phyloP scores from a whole-genome alignment of 805 yeast species.

The Saccharomycopsis capsularis region DNA sequence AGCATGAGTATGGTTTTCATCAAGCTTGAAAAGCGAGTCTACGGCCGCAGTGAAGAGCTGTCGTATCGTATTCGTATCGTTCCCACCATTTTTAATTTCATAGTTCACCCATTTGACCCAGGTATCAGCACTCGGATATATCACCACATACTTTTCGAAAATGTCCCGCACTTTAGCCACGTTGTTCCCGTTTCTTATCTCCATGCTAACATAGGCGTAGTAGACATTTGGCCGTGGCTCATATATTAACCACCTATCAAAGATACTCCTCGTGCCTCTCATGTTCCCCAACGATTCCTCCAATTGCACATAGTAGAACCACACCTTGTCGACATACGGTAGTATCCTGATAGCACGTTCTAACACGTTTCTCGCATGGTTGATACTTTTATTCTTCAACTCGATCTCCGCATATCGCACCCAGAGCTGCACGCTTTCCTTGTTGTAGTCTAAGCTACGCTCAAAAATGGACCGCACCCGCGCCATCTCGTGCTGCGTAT shows the following conservation, averaged over 20 bases:
- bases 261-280: constrained; percentile 54
- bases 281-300: constrained; percentile 73
- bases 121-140: constrained; percentile 44
- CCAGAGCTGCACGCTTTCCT: constrained; percentile 79
- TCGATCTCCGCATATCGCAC: constrained; percentile 74
- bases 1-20: constrained; percentile 30
- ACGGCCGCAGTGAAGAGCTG: constrained; percentile 62
- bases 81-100: constrained; percentile 47
- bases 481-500: constrained; percentile 66
- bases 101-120: constrained; percentile 76
- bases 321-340: constrained; percentile 77
- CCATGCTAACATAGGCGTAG: constrained; percentile 66
- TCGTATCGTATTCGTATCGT: constrained; percentile 48
- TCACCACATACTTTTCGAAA: constrained; percentile 48
- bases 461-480: constrained; percentile 86
- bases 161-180: constrained; percentile 50
- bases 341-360: constrained; percentile 68
- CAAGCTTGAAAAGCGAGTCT: constrained; percentile 39
- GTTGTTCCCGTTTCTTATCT: constrained; percentile 28
- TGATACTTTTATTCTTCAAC: constrained; percentile 60
- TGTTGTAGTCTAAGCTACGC: constrained; percentile 73
- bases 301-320: constrained; percentile 76
- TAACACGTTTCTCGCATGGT: constrained; percentile 82
- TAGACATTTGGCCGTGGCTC: constrained; percentile 63
- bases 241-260: constrained; percentile 77